phyloP scores from a whole-genome alignment of 2,329 filamentous ascomycete genomes.

The Tolypocladium paradoxum region DNA sequence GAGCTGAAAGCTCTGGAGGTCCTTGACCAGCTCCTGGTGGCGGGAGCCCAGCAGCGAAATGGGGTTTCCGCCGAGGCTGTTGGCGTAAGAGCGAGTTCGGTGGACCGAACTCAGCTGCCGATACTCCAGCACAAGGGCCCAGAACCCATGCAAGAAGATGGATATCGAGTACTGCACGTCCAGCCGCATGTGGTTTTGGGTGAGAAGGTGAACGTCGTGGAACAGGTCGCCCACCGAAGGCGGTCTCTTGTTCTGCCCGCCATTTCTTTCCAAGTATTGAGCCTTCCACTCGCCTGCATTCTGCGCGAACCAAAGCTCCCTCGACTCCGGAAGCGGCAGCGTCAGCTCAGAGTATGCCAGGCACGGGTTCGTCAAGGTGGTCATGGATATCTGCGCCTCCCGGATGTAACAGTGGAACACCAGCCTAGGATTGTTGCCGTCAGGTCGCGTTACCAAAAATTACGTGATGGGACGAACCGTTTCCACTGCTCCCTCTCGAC shows the following conservation, averaged over 20 bases:
- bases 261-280: conserved; percentile 36
- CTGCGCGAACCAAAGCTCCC: conserved; percentile 54
- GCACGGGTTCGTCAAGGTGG: conserved; percentile 50
- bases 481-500: conserved; percentile 56
- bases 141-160: conserved; percentile 55
- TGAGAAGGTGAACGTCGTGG: conserved; percentile 42
- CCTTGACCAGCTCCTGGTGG: conserved; percentile 51
- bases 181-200: conserved; percentile 35
- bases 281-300: conserved; percentile 55
- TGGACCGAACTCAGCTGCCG: conserved; percentile 45
- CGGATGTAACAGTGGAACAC: conserved; percentile 54
- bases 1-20: conserved; percentile 37
- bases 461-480: conserved; percentile 25
- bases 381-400: conserved; percentile 58
- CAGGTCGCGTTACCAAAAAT: not conserved
- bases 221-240: conserved; percentile 46
- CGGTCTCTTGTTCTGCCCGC: conserved; percentile 26
- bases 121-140: conserved; percentile 56
- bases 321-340: conserved; percentile 51
- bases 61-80: conserved; percentile 25
- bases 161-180: conserved; percentile 46
- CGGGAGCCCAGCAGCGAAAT: conserved; percentile 40
- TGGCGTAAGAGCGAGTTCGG: conserved; percentile 35
- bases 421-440: conserved; percentile 28
- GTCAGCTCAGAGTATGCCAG: conserved; percentile 61